These are phyloP conservation scores for Apiospora phragmitis DNA, from an alignment of 2,329 filamentous ascomycete species.

Conservation along the genomic window DNA sequence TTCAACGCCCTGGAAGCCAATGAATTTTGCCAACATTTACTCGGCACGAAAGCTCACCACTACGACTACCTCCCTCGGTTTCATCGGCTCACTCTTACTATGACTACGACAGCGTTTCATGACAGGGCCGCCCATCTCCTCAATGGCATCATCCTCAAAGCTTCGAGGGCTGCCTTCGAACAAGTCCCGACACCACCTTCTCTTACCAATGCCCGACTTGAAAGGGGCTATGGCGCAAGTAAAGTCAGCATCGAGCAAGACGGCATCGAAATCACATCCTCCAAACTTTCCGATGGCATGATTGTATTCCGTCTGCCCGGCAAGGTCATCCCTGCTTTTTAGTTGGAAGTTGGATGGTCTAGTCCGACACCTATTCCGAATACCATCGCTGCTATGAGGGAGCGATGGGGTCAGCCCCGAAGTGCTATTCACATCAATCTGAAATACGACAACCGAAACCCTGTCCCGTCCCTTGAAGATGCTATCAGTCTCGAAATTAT, in stretches of 20 bases:
- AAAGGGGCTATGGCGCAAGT: background rate
- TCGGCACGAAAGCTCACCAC: background rate
- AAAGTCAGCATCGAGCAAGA: background rate
- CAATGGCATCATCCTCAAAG: background rate
- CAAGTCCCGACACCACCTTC: background rate
- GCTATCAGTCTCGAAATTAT: background rate
- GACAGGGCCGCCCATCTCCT: background rate
- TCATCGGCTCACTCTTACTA: background rate
- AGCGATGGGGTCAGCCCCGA: background rate
- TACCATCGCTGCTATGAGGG: background rate
- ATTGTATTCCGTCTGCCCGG: background rate
- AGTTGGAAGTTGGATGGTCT: background rate
- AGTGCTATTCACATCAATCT: background rate
- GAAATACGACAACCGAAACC: background rate
- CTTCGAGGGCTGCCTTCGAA: background rate
- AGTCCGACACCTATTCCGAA: background rate
- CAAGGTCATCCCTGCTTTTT: background rate
- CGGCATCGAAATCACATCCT: background rate
- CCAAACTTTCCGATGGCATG: background rate
- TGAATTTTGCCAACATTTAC: background rate
- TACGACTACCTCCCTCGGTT: background rate
- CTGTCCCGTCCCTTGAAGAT: background rate
- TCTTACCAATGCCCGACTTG: background rate
- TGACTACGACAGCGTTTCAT: background rate
- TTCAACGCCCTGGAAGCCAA: background rate